These are phyloP conservation scores for Sporobolomyces roseus DNA, from an alignment of 768 basidiomycete species.

Conservation along the genomic window DNA sequence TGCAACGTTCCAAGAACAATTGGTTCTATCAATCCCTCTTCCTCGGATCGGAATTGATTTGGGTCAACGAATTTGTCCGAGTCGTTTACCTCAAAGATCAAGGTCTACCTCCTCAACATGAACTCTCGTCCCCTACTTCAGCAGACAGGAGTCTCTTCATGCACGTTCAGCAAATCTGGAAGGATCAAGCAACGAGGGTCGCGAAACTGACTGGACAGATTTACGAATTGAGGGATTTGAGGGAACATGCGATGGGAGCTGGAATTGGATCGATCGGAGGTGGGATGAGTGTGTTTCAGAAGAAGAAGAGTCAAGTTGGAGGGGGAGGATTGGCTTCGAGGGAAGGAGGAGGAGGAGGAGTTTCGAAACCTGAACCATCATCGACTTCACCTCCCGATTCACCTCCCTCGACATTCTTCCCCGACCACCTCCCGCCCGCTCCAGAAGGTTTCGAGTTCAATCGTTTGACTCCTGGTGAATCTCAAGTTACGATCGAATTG, in stretches of 20 bases:
- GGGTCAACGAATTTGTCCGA: conserved; percentile 36
- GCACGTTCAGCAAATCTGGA: conserved; percentile 13
- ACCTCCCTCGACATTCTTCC: conserved; percentile 30
- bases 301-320: background rate
- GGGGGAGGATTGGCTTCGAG: background rate
- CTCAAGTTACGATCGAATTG: conserved; percentile 66
- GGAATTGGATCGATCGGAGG: background rate
- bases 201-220: conserved; percentile 10
- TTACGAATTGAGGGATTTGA: conserved; percentile 11
- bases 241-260: background rate
- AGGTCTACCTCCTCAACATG: background rate
- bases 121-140: background rate
- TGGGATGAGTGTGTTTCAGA: conserved; percentile 25
- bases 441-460: conserved; percentile 69
- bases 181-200: background rate
- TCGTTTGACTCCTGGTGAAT: conserved; percentile 59
- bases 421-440: conserved; percentile 59
- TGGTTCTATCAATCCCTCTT: conserved; percentile 29
- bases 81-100: conserved; percentile 51
- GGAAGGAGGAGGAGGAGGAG: background rate
- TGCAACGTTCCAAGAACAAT: background rate
- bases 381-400: background rate
- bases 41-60: conserved; percentile 33
- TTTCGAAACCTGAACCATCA: background rate
- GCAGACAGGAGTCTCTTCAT: conserved; percentile 11